A percentile compares a stretch with the other conserved stretches of the same genome.
Conservation (phyloP, 495 filamentous ascomycete species). For the Hypoxylon fragiforme region DNA sequence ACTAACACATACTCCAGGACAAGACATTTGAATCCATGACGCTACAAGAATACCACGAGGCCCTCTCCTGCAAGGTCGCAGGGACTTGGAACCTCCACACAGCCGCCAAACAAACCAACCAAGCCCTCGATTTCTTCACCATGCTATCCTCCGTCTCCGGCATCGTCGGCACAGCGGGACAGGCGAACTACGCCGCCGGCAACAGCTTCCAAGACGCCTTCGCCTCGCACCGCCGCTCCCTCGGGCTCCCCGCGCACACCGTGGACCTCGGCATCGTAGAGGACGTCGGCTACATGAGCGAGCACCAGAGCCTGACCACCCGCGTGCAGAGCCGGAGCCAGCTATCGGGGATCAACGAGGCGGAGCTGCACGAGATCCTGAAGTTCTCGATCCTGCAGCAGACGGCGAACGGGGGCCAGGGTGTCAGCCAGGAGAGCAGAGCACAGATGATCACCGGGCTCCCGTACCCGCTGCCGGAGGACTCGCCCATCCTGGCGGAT, state of each 20-base stretch:
- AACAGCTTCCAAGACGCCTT: conserved; percentile 62
- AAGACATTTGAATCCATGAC: conserved; percentile 55
- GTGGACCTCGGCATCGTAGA: conserved; percentile 58
- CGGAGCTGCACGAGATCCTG: background rate
- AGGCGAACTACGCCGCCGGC: conserved; percentile 64
- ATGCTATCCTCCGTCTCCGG: conserved; percentile 61
- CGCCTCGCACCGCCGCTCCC: conserved; percentile 44
- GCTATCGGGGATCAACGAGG: background rate
- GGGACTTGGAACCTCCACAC: conserved; percentile 60
- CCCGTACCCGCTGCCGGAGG: too few relatives aligned
- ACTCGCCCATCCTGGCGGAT: background rate
- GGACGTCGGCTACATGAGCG: conserved; percentile 54
- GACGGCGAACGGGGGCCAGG: background rate
- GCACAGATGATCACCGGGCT: background rate
- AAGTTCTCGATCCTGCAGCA: background rate
- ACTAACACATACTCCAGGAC: conserved; percentile 43
- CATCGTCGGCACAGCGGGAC: conserved; percentile 57
- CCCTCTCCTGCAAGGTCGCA: conserved; percentile 53
- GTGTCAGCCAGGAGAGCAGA: background rate
- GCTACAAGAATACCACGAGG: conserved; percentile 47
- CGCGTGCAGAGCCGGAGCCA: too few relatives aligned
- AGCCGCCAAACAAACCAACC: conserved; percentile 37
- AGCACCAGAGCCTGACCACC: conserved; percentile 22
- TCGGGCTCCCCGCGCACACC: conserved; percentile 47
- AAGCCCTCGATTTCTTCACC: conserved; percentile 66